phyloP scores from a whole-genome alignment of 2,329 filamentous ascomycete genomes.

The Calycina herbarum region DNA sequence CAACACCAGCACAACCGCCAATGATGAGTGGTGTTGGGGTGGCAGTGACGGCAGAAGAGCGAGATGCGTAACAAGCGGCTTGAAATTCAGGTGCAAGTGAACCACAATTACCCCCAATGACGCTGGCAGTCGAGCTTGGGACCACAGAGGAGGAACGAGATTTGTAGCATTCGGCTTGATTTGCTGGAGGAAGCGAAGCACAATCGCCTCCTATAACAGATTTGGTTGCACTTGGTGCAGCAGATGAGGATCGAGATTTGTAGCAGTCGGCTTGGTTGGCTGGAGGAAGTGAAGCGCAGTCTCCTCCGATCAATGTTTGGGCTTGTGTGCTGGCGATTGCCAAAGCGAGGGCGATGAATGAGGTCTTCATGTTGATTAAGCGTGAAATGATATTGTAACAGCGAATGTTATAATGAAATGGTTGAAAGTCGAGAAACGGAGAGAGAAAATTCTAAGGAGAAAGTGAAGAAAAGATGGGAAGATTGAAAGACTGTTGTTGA shows the following conservation, averaged over 20 bases:
- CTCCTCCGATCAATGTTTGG: neutral
- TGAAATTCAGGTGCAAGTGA: neutral
- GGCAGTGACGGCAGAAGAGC: neutral
- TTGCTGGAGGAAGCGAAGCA: neutral
- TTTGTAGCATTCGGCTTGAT: neutral
- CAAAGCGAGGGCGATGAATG: slow-evolving; percentile 10
- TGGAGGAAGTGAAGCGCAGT: slow-evolving; percentile 6
- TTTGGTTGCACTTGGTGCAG: too few relatives aligned
- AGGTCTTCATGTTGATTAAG: slow-evolving; percentile 11
- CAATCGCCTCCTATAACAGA: slow-evolving; percentile 2
- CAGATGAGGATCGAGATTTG: too few relatives aligned
- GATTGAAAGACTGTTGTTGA: neutral
- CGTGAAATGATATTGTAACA: neutral
- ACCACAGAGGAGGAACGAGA: too few relatives aligned
- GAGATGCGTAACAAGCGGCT: neutral
- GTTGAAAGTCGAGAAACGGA: neutral
- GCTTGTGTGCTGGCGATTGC: slow-evolving; percentile 6
- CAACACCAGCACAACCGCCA: neutral
- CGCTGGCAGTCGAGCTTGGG: too few relatives aligned
- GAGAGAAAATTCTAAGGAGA: neutral
- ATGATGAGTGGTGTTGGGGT: neutral
- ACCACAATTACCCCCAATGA: slow-evolving; percentile 1
- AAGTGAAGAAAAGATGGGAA: neutral
- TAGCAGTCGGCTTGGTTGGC: neutral
- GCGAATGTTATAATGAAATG: slow-evolving; percentile 1